Conservation (phyloP, 2,329 filamentous ascomycete genomes). For the Aspergillus caelatus region DNA sequence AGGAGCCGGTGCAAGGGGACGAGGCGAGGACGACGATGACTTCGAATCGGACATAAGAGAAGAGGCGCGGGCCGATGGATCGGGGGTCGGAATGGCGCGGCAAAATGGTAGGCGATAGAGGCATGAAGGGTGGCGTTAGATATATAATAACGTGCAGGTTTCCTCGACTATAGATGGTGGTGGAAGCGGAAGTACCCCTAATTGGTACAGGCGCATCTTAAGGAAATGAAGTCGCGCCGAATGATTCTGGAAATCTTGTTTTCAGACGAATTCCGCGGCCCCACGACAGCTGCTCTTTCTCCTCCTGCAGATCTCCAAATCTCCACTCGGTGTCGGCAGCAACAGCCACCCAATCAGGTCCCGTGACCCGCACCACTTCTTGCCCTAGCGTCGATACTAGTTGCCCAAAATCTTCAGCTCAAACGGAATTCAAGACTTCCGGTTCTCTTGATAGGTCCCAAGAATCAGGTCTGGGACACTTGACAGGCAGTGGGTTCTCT, state of each 20-base stretch:
- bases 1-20: conserved; percentile 20
- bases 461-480: no score
- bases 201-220: background rate
- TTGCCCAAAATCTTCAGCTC: background rate
- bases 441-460: background rate
- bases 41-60: conserved; percentile 23
- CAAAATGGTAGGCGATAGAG: background rate
- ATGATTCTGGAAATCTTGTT: background rate
- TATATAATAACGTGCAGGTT: background rate
- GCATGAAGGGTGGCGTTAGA: background rate
- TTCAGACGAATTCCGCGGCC: background rate
- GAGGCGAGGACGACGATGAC: conserved; percentile 15
- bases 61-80: background rate
- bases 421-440: background rate
- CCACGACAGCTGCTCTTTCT: background rate
- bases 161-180: background rate
- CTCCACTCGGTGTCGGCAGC: background rate
- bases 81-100: background rate
- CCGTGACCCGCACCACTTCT: background rate
- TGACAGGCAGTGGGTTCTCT: background rate
- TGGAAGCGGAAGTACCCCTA: background rate
- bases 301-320: conserved; percentile 2
- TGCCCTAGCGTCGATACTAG: background rate
- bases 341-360: background rate
- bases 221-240: background rate